Evolutionary conservation across 2,329 filamentous ascomycete species (phyloP).

Genomic region (Chaetomiaceae sp.): DNA sequence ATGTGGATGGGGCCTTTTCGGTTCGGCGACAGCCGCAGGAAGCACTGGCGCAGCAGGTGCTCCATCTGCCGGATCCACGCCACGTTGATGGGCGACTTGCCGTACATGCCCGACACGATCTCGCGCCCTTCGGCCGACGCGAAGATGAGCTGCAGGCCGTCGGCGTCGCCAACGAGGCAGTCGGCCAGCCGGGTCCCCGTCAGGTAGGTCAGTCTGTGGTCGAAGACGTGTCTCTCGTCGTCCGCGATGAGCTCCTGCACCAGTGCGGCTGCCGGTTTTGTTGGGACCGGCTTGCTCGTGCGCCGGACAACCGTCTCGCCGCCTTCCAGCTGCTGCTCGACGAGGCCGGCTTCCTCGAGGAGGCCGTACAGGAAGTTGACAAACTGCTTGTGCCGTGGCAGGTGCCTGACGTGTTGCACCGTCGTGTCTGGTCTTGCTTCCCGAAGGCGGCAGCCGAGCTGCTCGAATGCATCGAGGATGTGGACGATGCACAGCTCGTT

Average conservation of each 20-base stretch:
- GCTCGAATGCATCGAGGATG: constrained; percentile 31
- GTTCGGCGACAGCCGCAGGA: neutral
- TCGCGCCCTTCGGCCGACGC: constrained; percentile 20
- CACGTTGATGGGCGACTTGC: constrained; percentile 23
- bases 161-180: constrained; percentile 12
- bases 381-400: constrained; percentile 27
- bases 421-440: constrained; percentile 23
- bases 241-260: constrained; percentile 26
- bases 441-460: constrained; percentile 25
- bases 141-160: constrained; percentile 18
- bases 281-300: constrained; percentile 4
- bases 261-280: constrained; percentile 10
- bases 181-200: constrained; percentile 16
- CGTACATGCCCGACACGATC: constrained; percentile 33
- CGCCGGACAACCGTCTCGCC: constrained; percentile 23
- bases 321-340: constrained; percentile 26
- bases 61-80: constrained; percentile 20
- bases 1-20: constrained; percentile 22
- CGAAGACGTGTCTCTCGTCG: constrained; percentile 25
- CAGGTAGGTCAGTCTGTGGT: constrained; percentile 19
- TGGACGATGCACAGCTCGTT: constrained; percentile 26
- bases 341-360: constrained; percentile 29
- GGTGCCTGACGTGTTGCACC: constrained; percentile 24
- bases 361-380: constrained; percentile 30
- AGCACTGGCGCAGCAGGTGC: constrained; percentile 15